Evolutionary conservation across 768 basidiomycete genomes (phyloP).

Genomic region (Hygrophorus russula): DNA sequence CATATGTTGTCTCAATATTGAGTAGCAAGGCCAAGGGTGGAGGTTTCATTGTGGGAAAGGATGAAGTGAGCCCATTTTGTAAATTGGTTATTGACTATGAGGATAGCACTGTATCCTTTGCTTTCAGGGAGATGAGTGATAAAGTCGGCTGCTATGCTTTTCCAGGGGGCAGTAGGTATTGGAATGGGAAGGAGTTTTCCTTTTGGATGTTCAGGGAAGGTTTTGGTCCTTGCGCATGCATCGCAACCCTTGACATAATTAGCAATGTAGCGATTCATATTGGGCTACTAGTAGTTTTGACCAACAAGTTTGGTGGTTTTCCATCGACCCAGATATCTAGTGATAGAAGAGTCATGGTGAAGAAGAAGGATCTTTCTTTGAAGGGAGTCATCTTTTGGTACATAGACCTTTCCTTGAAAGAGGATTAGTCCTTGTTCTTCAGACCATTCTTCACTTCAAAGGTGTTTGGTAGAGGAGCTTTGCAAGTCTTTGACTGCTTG

Average conservation of each 20-base stretch:
- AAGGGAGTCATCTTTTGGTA: slow-evolving; percentile 12
- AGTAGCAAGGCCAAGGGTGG: slow-evolving; percentile 10
- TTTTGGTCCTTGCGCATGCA: slow-evolving; percentile 7
- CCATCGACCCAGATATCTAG: slow-evolving; percentile 20
- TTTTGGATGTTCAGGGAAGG: not conserved
- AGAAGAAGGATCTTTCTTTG: slow-evolving; percentile 4
- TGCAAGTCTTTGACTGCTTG: not conserved
- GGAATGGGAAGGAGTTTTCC: slow-evolving; percentile 7
- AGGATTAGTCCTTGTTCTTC: slow-evolving; percentile 4
- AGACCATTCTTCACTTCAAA: slow-evolving; percentile 2
- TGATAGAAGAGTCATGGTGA: slow-evolving; percentile 16
- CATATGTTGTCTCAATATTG: slow-evolving; percentile 14
- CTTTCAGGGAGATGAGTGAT: slow-evolving; percentile 21
- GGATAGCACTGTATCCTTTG: slow-evolving; percentile 21
- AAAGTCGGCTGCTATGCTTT: slow-evolving; percentile 24
- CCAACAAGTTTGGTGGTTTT: slow-evolving; percentile 18
- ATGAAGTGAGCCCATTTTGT: slow-evolving; percentile 14
- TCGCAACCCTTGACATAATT: slow-evolving; percentile 6
- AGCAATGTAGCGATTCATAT: slow-evolving; percentile 11
- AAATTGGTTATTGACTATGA: slow-evolving; percentile 17
- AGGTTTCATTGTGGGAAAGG: slow-evolving; percentile 11
- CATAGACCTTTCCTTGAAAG: slow-evolving; percentile 11
- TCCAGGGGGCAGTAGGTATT: slow-evolving; percentile 17
- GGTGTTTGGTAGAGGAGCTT: not conserved
- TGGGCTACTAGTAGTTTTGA: slow-evolving; percentile 12